phyloP scores from a whole-genome alignment of 2,329 filamentous ascomycete species.

The Akanthomyces lecanii region DNA sequence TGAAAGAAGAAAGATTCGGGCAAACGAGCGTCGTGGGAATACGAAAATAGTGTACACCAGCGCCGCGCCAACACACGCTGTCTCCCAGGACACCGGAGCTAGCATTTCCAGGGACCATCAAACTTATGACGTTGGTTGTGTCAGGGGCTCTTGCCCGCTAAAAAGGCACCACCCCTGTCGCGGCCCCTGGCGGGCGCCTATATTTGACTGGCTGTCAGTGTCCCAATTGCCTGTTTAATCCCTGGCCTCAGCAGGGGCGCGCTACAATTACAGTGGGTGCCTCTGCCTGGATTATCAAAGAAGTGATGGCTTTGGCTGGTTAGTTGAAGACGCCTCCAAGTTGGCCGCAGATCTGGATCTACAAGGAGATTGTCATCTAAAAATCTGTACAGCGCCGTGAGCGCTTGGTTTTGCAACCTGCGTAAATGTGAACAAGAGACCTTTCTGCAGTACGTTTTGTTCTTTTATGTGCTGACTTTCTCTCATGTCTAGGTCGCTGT shows the following conservation, averaged over 20 bases:
- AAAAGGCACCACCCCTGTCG: neutral
- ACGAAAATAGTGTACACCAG: neutral
- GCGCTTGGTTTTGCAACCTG: too few species aligned
- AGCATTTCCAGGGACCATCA: neutral
- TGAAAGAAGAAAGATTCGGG: too few species aligned
- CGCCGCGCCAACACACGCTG: neutral
- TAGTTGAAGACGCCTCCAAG: too few species aligned
- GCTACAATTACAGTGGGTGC: too few species aligned
- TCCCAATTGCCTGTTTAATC: neutral
- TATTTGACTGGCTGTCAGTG: neutral
- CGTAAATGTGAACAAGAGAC: too few species aligned
- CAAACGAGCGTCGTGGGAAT: too few species aligned
- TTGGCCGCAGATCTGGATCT: too few species aligned
- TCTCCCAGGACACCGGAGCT: neutral
- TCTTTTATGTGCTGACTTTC: neutral
- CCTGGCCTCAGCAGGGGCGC: too few species aligned
- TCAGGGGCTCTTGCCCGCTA: neutral
- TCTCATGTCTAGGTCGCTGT: neutral
- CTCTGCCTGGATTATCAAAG: too few species aligned
- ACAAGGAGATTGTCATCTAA: too few species aligned
- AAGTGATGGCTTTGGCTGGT: too few species aligned
- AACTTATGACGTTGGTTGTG: constrained; percentile 6
- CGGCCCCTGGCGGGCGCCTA: neutral
- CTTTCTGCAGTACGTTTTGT: neutral
- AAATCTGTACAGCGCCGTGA: too few species aligned